Base-by-base conservation (phyloP, 2,329 filamentous ascomycete genomes). In the Huntiella abstrusa region DNA sequence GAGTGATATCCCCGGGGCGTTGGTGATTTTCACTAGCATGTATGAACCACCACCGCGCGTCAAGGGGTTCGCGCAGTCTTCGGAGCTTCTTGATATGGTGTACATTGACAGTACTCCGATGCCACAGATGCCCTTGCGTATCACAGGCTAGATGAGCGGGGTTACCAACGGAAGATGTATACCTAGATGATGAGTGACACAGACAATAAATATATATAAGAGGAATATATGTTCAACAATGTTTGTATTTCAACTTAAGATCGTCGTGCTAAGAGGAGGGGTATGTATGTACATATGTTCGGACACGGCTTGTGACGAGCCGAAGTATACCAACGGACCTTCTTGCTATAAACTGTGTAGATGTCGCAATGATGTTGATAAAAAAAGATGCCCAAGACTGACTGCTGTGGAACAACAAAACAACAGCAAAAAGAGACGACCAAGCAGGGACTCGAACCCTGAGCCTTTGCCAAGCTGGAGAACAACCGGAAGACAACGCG, bases 401-500 rank as follows among this genome's bases (percentile, higher is more conserved):
- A 8, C 12, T 10, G 16, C 38, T 33, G 10, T 17, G 5, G 2
- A 4, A 5, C 5, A 16, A 3, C 8, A n/a, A 7, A 33, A 37
- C 4, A 11, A 19, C 13, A 7, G 12, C n/a, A 13, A 4, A 8
- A 36, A 17, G 6, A 16, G 12, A 22, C 47, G 43, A 49, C 47
- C 47, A 49, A 49, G 47, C 47, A 49, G 47, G 47, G 42, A 49
- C 47, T 45, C 37, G 41, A 41, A 49, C 47, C 47, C 41, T 49
- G 47, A 49, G 43, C 42, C 47, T 49, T 46, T 46, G 47, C 47
- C 47, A 49, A 46, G 43, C 47, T 49, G 36, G 41, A 45, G 47
- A 45, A 49, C 47, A 49, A 49, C 39, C 47, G 39, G 47, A 49
- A 49, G 47, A 49, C 43, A 49, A 49, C 47, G 47, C 47, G 47